These are phyloP conservation scores for Berkeleyomyces basicola DNA, from an alignment of 2,329 filamentous ascomycete species.

Conservation along the genomic window DNA sequence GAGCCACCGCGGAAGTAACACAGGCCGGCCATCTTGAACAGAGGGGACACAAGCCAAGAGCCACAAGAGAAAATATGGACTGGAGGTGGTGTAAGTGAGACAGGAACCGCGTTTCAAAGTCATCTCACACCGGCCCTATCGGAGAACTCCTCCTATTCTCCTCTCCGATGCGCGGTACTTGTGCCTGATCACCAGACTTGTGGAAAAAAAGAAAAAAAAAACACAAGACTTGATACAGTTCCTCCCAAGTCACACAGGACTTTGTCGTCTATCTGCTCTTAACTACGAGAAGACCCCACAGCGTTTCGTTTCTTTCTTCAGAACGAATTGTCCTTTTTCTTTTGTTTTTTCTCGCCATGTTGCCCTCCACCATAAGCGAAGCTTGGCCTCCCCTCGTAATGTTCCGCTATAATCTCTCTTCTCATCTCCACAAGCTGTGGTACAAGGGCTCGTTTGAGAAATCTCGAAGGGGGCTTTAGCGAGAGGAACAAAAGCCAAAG, in stretches of 20 bases:
- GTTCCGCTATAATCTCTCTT: background rate
- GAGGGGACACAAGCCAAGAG: background rate
- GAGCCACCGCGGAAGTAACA: background rate
- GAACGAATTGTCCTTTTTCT: background rate
- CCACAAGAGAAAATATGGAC: background rate
- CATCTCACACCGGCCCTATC: background rate
- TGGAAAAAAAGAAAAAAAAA: background rate
- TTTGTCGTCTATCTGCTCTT: too few relatives aligned
- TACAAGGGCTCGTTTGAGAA: background rate
- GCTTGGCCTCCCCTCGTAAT: background rate
- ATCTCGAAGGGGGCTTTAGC: background rate
- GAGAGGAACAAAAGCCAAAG: background rate
- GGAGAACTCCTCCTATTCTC: background rate
- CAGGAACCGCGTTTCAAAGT: background rate
- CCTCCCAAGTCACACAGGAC: background rate
- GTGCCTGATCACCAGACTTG: background rate
- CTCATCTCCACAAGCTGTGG: background rate
- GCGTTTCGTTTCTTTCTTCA: background rate
- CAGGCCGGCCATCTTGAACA: background rate
- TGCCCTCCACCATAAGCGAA: background rate
- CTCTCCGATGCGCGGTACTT: background rate
- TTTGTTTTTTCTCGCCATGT: background rate
- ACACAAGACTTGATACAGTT: background rate
- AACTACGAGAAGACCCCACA: background rate
- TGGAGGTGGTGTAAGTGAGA: background rate